Conservation (phyloP, 2,329 filamentous ascomycete species). For the Verticillium nubilum region DNA sequence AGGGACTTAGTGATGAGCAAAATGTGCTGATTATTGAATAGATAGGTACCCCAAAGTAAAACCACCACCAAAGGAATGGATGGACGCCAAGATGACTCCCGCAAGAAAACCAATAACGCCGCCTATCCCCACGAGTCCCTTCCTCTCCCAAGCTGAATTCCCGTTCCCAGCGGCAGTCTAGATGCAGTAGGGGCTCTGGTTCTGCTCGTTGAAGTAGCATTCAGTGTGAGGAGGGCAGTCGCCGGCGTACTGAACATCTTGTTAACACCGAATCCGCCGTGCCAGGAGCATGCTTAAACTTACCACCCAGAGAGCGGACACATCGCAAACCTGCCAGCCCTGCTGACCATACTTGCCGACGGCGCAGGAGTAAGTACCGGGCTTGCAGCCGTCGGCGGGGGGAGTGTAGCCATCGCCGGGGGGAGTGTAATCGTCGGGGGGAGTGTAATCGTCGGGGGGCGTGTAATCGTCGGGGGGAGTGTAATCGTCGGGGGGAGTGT, state of each 20-base stretch:
- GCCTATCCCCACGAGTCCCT: not conserved
- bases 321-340: slow-evolving; percentile 29
- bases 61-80: not conserved
- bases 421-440: not conserved
- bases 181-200: slow-evolving; percentile 29
- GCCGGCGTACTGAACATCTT: slow-evolving; percentile 20
- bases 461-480: no score
- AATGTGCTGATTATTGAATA: not conserved
- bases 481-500: not conserved
- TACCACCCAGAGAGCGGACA: slow-evolving; percentile 23
- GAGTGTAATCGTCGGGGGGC: not conserved
- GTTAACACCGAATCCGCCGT: not conserved
- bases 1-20: not conserved
- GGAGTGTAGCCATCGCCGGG: not conserved
- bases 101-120: not conserved
- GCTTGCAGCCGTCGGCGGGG: slow-evolving; percentile 18
- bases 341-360: slow-evolving; percentile 4
- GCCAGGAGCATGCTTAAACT: slow-evolving; percentile 12
- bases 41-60: not conserved
- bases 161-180: not conserved
- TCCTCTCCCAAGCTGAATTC: not conserved
- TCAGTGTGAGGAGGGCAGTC: slow-evolving; percentile 27
- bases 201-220: slow-evolving; percentile 29
- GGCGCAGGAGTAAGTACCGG: slow-evolving; percentile 28
- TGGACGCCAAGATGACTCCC: not conserved